Conservation (phyloP, 208 protist species). For the Leishmania tropica region DNA sequence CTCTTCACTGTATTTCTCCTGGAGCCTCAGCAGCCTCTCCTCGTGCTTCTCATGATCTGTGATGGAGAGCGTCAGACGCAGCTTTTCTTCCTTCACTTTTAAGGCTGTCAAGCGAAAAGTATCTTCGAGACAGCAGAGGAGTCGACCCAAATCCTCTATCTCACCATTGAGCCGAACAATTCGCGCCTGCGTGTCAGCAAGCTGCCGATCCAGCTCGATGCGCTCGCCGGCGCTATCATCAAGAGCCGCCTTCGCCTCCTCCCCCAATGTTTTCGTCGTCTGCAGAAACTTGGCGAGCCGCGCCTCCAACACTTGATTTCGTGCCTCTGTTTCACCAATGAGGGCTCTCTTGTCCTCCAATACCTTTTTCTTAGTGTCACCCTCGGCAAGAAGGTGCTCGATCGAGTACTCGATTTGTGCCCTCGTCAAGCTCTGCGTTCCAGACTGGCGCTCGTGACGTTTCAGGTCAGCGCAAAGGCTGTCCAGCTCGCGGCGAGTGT, state of each 20-base stretch:
- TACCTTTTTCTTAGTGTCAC: slow-evolving; percentile 39
- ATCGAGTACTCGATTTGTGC: slow-evolving; percentile 73
- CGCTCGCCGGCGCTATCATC: slow-evolving; percentile 52
- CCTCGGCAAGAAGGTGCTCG: slow-evolving; percentile 57
- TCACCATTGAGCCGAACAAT: slow-evolving; percentile 52
- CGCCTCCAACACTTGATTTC: slow-evolving; percentile 55
- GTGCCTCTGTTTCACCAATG: slow-evolving; percentile 46
- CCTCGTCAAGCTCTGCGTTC: slow-evolving; percentile 49
- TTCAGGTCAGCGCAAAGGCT: slow-evolving; percentile 51
- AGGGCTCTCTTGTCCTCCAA: slow-evolving; percentile 47
- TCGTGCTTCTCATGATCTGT: slow-evolving; percentile 45
- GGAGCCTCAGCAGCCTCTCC: slow-evolving; percentile 38
- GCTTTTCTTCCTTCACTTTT: slow-evolving; percentile 54
- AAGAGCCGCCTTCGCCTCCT: slow-evolving; percentile 46
- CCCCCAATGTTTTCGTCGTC: slow-evolving; percentile 45
- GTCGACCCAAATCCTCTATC: slow-evolving; percentile 48
- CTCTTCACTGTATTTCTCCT: slow-evolving; percentile 49
- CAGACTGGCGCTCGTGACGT: slow-evolving; percentile 31
- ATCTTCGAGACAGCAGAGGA: slow-evolving; percentile 52
- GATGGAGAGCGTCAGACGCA: slow-evolving; percentile 43
- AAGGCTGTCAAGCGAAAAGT: slow-evolving; percentile 48
- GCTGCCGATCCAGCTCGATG: slow-evolving; percentile 62
- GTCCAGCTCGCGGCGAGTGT: slow-evolving; percentile 56
- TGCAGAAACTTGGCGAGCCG: slow-evolving; percentile 50
- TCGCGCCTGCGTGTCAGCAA: slow-evolving; percentile 48